A percentile compares a stretch with the other conserved stretches of the same genome.
These are phyloP conservation scores for Globisporangium sylvaticum DNA, from an alignment of 352 stramenopile genomes.

Conservation along the genomic window DNA sequence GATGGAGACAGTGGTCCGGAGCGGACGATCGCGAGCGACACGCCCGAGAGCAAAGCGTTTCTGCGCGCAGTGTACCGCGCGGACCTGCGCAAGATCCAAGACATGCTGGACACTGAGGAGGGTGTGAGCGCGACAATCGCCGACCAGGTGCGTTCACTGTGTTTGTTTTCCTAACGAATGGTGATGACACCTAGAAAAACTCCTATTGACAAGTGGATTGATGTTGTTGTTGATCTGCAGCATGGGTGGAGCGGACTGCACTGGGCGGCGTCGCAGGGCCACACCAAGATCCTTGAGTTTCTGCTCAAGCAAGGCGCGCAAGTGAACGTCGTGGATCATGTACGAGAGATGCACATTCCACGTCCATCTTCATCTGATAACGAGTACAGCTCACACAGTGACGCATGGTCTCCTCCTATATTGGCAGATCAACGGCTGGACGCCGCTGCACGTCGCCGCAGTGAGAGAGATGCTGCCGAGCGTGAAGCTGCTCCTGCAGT, in stretches of 20 bases:
- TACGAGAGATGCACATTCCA: slow-evolving; percentile 9
- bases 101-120: slow-evolving; percentile 45
- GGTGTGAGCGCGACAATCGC: slow-evolving; percentile 38
- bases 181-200: not conserved
- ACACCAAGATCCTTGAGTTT: slow-evolving; percentile 43
- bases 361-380: not conserved
- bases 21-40: slow-evolving; percentile 45
- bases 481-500: slow-evolving; percentile 41
- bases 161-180: not conserved
- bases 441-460: slow-evolving; percentile 59
- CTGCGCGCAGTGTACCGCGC: slow-evolving; percentile 58
- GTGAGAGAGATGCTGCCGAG: slow-evolving; percentile 44
- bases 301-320: slow-evolving; percentile 38
- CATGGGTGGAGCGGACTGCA: slow-evolving; percentile 78
- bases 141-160: slow-evolving; percentile 43
- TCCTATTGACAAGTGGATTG: not conserved
- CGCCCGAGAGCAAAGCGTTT: slow-evolving; percentile 52
- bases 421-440: slow-evolving; percentile 56
- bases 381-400: not conserved
- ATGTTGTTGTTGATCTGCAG: slow-evolving; percentile 20
- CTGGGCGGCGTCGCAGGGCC: slow-evolving; percentile 68
- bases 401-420: not conserved
- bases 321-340: slow-evolving; percentile 62
- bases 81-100: slow-evolving; percentile 45
- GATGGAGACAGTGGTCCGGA: slow-evolving; percentile 18